These are phyloP conservation scores for Plasmopara muralis DNA, from an alignment of 352 stramenopile genomes.

Conservation along the genomic window DNA sequence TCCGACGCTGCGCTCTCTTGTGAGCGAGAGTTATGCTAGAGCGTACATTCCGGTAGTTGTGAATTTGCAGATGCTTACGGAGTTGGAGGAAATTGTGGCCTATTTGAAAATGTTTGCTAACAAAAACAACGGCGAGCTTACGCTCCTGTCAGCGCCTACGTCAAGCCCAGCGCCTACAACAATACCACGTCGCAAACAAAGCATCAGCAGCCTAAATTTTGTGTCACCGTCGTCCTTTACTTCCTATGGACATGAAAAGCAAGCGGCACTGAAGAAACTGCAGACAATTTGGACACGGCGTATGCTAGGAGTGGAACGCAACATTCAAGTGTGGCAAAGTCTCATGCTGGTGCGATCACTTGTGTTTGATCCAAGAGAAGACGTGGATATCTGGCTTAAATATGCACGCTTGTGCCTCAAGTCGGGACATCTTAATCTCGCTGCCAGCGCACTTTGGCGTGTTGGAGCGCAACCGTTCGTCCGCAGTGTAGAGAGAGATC, in stretches of 20 bases:
- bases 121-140: conserved; percentile 77
- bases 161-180: conserved; percentile 22
- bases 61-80: conserved; percentile 95
- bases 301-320: conserved; percentile 92
- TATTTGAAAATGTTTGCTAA: conserved; percentile 76
- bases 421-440: conserved; percentile 83
- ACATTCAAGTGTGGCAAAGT: conserved; percentile 91
- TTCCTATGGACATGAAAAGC: conserved; percentile 69
- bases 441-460: conserved; percentile 69
- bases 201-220: conserved; percentile 76
- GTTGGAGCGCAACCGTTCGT: conserved; percentile 79
- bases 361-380: conserved; percentile 84
- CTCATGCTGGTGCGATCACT: conserved; percentile 95
- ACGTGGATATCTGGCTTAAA: conserved; percentile 92
- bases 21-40: conserved; percentile 96
- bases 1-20: conserved; percentile 93
- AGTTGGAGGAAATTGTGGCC: conserved; percentile 90
- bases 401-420: conserved; percentile 90
- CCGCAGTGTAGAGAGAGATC: conserved; percentile 64
- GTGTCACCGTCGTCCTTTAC: conserved; percentile 65
- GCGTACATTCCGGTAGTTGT: conserved; percentile 96
- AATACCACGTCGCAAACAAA: conserved; percentile 52
- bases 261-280: conserved; percentile 61
- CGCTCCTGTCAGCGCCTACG: conserved; percentile 43
- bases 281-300: conserved; percentile 82